Percentiles rank a stretch among this genome's conserved stretches.
Evolutionary conservation across 352 stramenopile species (phyloP).

Genomic region (Phytophthora meadii): DNA sequence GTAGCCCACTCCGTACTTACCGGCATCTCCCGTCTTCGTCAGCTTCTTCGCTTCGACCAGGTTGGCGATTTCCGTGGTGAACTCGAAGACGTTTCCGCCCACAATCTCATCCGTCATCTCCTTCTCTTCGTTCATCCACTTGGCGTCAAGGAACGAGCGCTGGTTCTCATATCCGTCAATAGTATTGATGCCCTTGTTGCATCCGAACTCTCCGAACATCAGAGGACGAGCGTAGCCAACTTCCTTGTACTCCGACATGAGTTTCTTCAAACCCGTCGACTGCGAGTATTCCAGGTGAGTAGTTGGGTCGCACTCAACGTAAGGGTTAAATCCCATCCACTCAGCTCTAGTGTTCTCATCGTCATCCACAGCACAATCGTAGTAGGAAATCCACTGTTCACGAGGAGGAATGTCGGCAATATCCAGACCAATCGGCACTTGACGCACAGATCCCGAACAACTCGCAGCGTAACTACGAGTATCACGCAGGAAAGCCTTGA

Average conservation of each 20-base stretch:
- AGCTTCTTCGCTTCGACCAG: conserved; percentile 45
- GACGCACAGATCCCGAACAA: conserved; percentile 48
- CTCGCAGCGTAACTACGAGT: conserved; percentile 53
- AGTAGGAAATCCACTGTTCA: conserved; percentile 64
- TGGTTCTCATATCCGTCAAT: conserved; percentile 76
- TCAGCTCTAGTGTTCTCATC: conserved; percentile 63
- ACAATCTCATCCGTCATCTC: conserved; percentile 73
- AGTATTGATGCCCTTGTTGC: conserved; percentile 70
- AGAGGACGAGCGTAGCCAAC: conserved; percentile 61
- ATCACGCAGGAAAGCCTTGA: conserved; percentile 73
- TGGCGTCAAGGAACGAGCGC: conserved; percentile 66
- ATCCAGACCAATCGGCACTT: conserved; percentile 71
- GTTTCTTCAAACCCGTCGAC: conserved; percentile 60
- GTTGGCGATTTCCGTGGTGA: conserved; percentile 69
- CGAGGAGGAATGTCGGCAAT: conserved; percentile 65
- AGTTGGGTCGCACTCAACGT: conserved; percentile 69
- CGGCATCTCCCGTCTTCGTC: conserved; percentile 54
- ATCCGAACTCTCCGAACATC: conserved; percentile 84
- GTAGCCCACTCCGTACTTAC: conserved; percentile 70
- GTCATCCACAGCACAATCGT: conserved; percentile 60
- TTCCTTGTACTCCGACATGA: conserved; percentile 66
- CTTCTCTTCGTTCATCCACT: conserved; percentile 82
- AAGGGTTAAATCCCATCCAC: conserved; percentile 75
- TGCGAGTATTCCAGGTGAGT: conserved; percentile 61
- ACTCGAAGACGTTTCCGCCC: conserved; percentile 82